A percentile compares a stretch with the other conserved stretches of the same genome.
Conservation (phyloP, 306 rosid species). For the Vigna hirtella region DNA sequence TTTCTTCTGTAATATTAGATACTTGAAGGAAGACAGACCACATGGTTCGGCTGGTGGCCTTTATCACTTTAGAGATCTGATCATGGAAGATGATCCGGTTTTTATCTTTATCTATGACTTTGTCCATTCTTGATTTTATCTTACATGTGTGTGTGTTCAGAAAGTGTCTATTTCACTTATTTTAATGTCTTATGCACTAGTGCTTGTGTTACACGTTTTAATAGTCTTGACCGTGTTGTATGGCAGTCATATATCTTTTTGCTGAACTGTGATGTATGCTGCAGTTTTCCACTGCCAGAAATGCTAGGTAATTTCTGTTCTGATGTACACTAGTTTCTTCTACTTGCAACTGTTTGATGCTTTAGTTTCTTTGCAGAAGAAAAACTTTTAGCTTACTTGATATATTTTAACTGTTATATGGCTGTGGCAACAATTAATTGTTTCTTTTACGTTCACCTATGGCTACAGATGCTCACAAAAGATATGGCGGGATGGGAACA, state of each 20-base stretch:
- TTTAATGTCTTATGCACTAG: neutral
- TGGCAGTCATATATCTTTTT: constrained; percentile 85
- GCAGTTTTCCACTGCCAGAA: constrained; percentile 88
- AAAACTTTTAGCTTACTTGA: constrained; percentile 15
- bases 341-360: constrained; percentile 14
- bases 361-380: constrained; percentile 30
- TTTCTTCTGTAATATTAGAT: constrained; percentile 50
- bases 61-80: constrained; percentile 81
- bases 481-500: constrained; percentile 91
- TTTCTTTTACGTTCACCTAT: constrained; percentile 20
- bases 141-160: neutral
- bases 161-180: neutral
- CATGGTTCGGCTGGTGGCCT: constrained; percentile 98
- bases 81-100: constrained; percentile 96
- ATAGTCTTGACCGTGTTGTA: constrained; percentile 43
- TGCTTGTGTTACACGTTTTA: constrained; percentile 8
- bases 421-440: constrained; percentile 25
- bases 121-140: constrained; percentile 20
- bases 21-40: constrained; percentile 92
- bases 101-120: constrained; percentile 41
- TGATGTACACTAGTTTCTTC: constrained; percentile 27
- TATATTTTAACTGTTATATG: constrained; percentile 31
- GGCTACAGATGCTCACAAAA: constrained; percentile 84
- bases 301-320: constrained; percentile 77
- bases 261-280: constrained; percentile 96